These are phyloP conservation scores for Mortierella sp. DNA, from an alignment of 371 early-diverging fungal species.

Conservation along the genomic window DNA sequence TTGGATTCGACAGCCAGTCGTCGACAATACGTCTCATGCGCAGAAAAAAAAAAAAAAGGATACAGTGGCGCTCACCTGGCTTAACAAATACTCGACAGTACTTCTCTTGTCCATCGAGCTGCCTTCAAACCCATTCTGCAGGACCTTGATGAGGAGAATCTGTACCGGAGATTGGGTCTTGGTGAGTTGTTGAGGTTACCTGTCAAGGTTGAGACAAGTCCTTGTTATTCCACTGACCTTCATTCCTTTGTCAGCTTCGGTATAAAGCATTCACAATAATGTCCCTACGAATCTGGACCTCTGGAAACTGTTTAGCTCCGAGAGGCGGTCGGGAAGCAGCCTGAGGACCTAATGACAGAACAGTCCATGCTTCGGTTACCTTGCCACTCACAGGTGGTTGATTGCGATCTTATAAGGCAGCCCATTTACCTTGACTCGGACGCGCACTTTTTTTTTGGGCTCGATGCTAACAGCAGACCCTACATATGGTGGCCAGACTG, in stretches of 20 bases:
- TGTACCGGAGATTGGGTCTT: not conserved
- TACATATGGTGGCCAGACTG: not conserved
- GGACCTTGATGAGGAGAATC: slow-evolving; percentile 39
- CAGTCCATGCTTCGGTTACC: not conserved
- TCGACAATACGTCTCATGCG: too few species aligned
- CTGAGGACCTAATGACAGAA: slow-evolving; percentile 26
- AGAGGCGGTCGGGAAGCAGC: slow-evolving; percentile 30
- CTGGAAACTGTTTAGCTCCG: slow-evolving; percentile 14
- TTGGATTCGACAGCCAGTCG: not conserved
- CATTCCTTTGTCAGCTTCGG: slow-evolving; percentile 39
- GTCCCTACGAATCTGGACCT: slow-evolving; percentile 14
- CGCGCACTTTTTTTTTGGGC: slow-evolving; percentile 3
- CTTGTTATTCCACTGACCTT: slow-evolving; percentile 12
- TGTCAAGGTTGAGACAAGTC: not conserved
- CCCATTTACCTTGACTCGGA: slow-evolving; percentile 18
- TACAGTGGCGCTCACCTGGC: slow-evolving; percentile 24
- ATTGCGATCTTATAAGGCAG: too few species aligned
- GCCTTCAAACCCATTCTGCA: slow-evolving; percentile 33
- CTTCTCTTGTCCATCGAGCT: slow-evolving; percentile 25
- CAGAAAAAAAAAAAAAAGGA: too few species aligned
- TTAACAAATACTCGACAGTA: slow-evolving; percentile 38
- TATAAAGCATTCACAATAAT: slow-evolving; percentile 27
- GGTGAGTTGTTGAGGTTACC: not conserved
- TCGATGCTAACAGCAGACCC: slow-evolving; percentile 3
- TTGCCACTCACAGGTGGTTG: too few species aligned